Percentiles rank a stretch among this genome's conserved stretches.
Conservation (phyloP, 306 rosid genomes). For the Abrus precatorius region DNA sequence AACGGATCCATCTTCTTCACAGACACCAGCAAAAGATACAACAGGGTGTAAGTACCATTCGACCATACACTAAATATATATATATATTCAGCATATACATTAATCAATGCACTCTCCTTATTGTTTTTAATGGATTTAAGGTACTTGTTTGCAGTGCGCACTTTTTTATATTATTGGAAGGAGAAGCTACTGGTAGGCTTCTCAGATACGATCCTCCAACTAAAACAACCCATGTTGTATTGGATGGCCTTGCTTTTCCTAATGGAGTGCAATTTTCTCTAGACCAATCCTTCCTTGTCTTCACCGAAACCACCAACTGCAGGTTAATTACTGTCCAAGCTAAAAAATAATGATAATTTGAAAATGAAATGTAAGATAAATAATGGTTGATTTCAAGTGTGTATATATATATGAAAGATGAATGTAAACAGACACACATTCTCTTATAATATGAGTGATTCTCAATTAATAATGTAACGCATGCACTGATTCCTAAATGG, state of each 20-base stretch:
- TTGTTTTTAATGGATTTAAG: not conserved
- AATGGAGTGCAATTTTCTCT: conserved; percentile 85
- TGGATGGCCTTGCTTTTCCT: conserved; percentile 94
- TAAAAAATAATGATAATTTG: not conserved
- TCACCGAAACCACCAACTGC: conserved; percentile 94
- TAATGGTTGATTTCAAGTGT: too few relatives aligned
- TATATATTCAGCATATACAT: too few relatives aligned
- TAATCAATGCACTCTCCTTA: not conserved
- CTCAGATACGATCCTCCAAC: conserved; percentile 90
- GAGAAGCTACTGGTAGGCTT: conserved; percentile 94
- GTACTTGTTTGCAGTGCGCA: conserved; percentile 60
- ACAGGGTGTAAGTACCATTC: conserved; percentile 67
- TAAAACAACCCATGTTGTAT: conserved; percentile 79
- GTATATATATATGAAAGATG: too few relatives aligned
- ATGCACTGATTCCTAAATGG: not conserved
- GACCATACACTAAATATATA: not conserved
- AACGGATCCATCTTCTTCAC: conserved; percentile 97
- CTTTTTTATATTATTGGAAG: conserved; percentile 84
- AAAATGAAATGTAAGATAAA: not conserved
- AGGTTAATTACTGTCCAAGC: conserved; percentile 48
- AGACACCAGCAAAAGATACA: conserved; percentile 88
- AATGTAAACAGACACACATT: too few relatives aligned
- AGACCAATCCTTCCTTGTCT: conserved; percentile 77
- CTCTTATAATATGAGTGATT: too few relatives aligned
- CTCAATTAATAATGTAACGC: not conserved